Percentiles rank a stretch among this genome's conserved stretches.
Evolutionary conservation across 352 stramenopile genomes (phyloP).

Genomic region (Phytophthora lateralis): DNA sequence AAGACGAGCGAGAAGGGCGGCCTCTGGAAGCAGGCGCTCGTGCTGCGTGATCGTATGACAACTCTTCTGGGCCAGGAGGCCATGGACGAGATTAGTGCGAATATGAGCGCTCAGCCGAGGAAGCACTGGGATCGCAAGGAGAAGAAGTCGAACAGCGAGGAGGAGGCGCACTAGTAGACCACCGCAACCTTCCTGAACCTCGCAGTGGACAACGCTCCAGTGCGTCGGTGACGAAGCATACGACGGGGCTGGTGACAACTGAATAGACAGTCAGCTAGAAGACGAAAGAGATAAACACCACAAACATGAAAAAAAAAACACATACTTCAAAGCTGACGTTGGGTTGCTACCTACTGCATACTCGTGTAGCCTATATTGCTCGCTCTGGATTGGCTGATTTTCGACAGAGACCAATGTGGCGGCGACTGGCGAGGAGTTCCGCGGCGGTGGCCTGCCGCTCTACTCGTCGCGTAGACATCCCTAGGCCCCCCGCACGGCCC

Average conservation of each 20-base stretch:
- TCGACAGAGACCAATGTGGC: slow-evolving; percentile 18
- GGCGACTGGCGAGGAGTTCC: slow-evolving; percentile 17
- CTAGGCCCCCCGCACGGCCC: background rate
- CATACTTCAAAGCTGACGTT: background rate
- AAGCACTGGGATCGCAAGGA: slow-evolving; percentile 29
- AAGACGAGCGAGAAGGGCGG: slow-evolving; percentile 55
- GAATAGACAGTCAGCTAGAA: slow-evolving; percentile 19
- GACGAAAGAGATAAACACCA: slow-evolving; percentile 3
- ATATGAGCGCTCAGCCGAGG: slow-evolving; percentile 10
- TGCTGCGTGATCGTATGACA: slow-evolving; percentile 51
- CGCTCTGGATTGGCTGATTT: slow-evolving; percentile 22
- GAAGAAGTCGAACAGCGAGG: slow-evolving; percentile 21
- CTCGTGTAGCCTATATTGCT: slow-evolving; percentile 1
- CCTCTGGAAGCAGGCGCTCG: slow-evolving; percentile 65
- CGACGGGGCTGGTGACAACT: slow-evolving; percentile 9
- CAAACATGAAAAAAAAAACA: slow-evolving; percentile 5
- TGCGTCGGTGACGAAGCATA: slow-evolving; percentile 4
- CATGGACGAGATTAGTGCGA: slow-evolving; percentile 34
- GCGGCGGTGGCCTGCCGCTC: slow-evolving; percentile 1
- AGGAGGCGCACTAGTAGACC: slow-evolving; percentile 22
- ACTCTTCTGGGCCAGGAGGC: slow-evolving; percentile 45
- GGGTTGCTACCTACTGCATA: too few relatives aligned
- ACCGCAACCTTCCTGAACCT: background rate
- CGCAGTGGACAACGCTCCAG: background rate
- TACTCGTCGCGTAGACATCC: background rate